Percentiles rank a stretch among this genome's conserved stretches.
phyloP scores from a whole-genome alignment of 345 rosid species.

The Barbarea vulgaris region DNA sequence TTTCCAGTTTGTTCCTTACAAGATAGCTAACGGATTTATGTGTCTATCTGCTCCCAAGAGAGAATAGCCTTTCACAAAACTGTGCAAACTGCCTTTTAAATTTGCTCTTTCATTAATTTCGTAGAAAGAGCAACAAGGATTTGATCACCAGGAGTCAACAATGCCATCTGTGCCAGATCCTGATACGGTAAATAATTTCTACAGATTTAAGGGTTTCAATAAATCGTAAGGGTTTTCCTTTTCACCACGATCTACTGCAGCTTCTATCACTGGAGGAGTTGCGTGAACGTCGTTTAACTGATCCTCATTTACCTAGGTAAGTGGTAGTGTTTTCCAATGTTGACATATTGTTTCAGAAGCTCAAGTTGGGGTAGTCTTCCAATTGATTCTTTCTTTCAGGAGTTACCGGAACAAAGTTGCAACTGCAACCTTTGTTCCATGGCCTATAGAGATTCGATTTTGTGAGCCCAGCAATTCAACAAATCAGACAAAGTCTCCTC shows the following conservation, averaged over 20 bases:
- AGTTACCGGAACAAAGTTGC: constrained; percentile 87
- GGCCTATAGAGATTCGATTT: constrained; percentile 97
- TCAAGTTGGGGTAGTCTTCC: constrained; percentile 16
- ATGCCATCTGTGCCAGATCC: constrained; percentile 83
- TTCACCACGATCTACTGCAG: constrained; percentile 52
- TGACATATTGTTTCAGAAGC: constrained; percentile 8
- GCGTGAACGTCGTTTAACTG: constrained; percentile 78
- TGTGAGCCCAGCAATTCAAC: constrained; percentile 75
- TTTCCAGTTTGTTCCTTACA: constrained; percentile 11
- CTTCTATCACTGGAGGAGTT: constrained; percentile 83
- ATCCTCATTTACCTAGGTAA: constrained; percentile 89
- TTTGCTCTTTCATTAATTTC: constrained; percentile 18
- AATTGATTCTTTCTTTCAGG: constrained; percentile 55
- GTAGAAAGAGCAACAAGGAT: constrained; percentile 75
- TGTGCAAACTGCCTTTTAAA: background rate
- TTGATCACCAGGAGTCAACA: constrained; percentile 68
- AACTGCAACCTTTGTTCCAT: constrained; percentile 61
- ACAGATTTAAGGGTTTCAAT: constrained; percentile 11
- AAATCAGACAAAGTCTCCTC: constrained; percentile 81
- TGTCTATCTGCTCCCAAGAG: constrained; percentile 4
- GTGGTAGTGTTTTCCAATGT: constrained; percentile 22
- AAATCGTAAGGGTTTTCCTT: background rate
- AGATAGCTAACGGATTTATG: background rate
- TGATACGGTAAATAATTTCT: constrained; percentile 57
- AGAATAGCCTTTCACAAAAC: background rate